Evolutionary conservation across 2,329 filamentous ascomycete genomes (phyloP), one percentile per base, ranked within the genome.

Genomic region (Fusarium neocosmosporiellum): DNA sequence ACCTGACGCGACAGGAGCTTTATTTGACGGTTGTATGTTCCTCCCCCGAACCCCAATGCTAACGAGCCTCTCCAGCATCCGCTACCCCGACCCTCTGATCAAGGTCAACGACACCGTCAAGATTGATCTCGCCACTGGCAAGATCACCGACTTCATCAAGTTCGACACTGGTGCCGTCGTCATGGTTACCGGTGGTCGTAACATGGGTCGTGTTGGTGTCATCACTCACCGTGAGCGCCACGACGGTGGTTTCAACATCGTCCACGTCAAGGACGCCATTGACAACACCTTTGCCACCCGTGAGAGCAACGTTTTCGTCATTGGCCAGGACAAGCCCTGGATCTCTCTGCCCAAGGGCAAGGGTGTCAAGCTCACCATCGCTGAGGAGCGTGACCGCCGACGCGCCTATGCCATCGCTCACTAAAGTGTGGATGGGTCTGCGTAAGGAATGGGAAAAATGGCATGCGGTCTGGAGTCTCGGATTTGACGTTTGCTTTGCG

Each of bases 51-150:
- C 69, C 70, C 74, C 33, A 63, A 72, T 81, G 82, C 85, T 88
- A 80, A 89, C 75, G 54, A 63, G 60, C 67, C 59, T 69, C 34
- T 65, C 53, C 85, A 99, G 96, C 86, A 98, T 99, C 90, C 96
- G 96, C 84, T 99, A 98, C 93, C 96, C 96, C 80, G 96, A 99
- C 88, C 96, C 96, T 76, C 84, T 91, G 80, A 97, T 99, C 92
- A 98, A 97, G 92, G 96, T 99, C 90, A 98, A 99, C 91, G 96
- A 99, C 90, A 98, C 96, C 71, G 95, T 99, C 88, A 99, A 99
- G 94, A 96, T 99, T 81, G 94, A 99, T 83, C 90, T 99, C 69
- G 88, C 93, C 82, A 98, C 95, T 77, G 96, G 96, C 90, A 99
- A 98, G 93, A 97, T 99, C 88, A 87, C 90, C 81, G 96, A 99